Evolutionary conservation across 169 alveolate genomes (phyloP), one percentile per base, ranked within the genome.

Genomic region (Cryptosporidium meleagridis): DNA sequence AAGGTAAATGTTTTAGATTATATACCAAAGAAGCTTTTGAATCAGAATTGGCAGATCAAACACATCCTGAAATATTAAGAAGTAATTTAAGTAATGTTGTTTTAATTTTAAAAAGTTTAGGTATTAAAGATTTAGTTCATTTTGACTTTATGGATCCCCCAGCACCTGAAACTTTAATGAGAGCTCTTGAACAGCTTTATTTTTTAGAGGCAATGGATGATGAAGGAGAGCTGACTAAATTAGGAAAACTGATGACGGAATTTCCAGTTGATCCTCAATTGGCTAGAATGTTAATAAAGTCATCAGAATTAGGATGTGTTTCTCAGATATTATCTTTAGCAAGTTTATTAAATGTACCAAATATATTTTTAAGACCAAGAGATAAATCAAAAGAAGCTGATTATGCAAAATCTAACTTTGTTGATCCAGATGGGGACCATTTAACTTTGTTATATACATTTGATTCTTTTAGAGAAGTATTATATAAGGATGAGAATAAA

Each of bases 71-170:
- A 94, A 98, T 98, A 14, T 92, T 97, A 80, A 94, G 99, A 93
- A 97, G 99, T n/a, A 98, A 98, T 92, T 86, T 98, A 26, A 96
- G 98, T 16, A 86, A 96, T 31, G 99, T 98, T 39, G 99, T 98
- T 37, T 94, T 98, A 67, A 97, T 97, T 69, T 94, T 98, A 91
- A 97, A 97, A 93, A 97, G 96, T 91, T 93, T 98, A 70, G 99
- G 99, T 37, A 98, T 98, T 9, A 96, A 97, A 51, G 99, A 98
- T 94, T 93, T 98, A 73, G 99, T 98, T 33, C 99, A 98, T 93
- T 98, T 98, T 91, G 99, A 98, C 91, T 98, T 97, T 89, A 98
- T 98, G 98, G 99, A 98, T 92, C 99, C 99, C 0, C 99, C 99
- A 14, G 99, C 99, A 23, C 99, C 99, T 29, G 99, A 98, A 91